phyloP scores from a whole-genome alignment of 108 stramenopile species.

The Aurantiochytrium sp. region DNA sequence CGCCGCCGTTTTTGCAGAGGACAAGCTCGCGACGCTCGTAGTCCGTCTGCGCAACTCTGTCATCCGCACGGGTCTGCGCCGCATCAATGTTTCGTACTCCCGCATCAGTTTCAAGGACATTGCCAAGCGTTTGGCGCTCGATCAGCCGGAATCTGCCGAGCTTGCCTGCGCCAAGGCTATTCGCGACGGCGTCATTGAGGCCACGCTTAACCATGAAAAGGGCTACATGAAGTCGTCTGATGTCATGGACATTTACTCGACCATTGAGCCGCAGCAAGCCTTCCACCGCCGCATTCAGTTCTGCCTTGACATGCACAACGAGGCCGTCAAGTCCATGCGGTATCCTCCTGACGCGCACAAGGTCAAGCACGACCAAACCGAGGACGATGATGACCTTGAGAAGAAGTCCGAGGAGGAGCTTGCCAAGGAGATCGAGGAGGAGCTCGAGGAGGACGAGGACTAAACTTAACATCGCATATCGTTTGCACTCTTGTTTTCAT shows the following conservation, averaged over 20 bases:
- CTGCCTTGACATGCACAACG: conserved; percentile 95
- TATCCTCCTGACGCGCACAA: conserved; percentile 82
- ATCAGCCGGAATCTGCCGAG: conserved; percentile 73
- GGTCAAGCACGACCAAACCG: background rate
- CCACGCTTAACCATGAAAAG: conserved; percentile 88
- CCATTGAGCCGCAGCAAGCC: conserved; percentile 89
- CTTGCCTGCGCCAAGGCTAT: conserved; percentile 96
- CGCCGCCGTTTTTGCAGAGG: conserved; percentile 54
- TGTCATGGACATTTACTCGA: conserved; percentile 87
- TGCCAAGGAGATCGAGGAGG: conserved; percentile 29
- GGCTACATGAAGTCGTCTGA: conserved; percentile 80
- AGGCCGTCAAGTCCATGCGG: conserved; percentile 89
- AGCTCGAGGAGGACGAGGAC: conserved; percentile 29
- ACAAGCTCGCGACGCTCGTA: conserved; percentile 82
- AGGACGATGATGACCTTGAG: background rate
- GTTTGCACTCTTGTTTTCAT: background rate
- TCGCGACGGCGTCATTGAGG: conserved; percentile 94
- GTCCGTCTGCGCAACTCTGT: conserved; percentile 90
- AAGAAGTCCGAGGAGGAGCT: conserved; percentile 9
- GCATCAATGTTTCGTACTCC: conserved; percentile 75
- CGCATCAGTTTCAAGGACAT: conserved; percentile 84
- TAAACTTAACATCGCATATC: background rate
- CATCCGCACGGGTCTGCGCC: conserved; percentile 92
- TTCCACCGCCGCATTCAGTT: conserved; percentile 94
- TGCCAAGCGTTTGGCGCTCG: conserved; percentile 73